Base-by-base conservation (phyloP, 108 stramenopile species). In the Fistulifera solaris region DNA sequence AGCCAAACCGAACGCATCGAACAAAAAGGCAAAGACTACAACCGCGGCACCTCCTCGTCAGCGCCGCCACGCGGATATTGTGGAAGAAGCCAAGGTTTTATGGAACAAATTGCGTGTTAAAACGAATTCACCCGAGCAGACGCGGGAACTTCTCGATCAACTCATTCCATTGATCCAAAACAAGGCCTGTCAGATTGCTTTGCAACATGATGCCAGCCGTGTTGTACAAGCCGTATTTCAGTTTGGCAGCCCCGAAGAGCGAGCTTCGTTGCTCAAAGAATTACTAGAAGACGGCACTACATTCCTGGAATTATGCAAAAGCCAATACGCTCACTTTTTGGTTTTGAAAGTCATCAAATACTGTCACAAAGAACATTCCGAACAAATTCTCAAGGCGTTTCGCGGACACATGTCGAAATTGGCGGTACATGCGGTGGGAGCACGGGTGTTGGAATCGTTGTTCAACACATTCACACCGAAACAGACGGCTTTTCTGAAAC, bases 121-220 rank as follows among this genome's bases (percentile, higher is more conserved):
- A 59, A 77, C 78, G 11, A 85, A 88, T 51, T 68, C 75, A 38
- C 53, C 70, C 12, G 72, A 76, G n/a, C 80, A 87, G 3, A 87
- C 55, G 49, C 58, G 65, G 7, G 62, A 67, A 44, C 47, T 86
- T 23, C 80, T 81, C 63, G 71, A 77, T 14, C 64, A 83, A 54
- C 73, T 90, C 17, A 84, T 81, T 68, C 65, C 70, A 40, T 56
- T 94, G 58, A 64, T 94, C 21, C 67, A 58, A 40, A 83, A 81
- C 11, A 86, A 89, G 64, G 71, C 77, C 19, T 68, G 66, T 47
- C 80, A 86, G 65, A 81, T 95, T 48, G 85, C 83, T 7, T 71
- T 93, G 68, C 89, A 91, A 55, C 94, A 95, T 59, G 94, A 95
- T 67, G 89, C 91, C 8, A 84, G 81, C 46, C 78, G 94, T 21